Percentiles rank a stretch among this genome's conserved stretches.
These are phyloP conservation scores for Phlebopus sp. DNA, from an alignment of 1,284 basidiomycete genomes.

Conservation along the genomic window DNA sequence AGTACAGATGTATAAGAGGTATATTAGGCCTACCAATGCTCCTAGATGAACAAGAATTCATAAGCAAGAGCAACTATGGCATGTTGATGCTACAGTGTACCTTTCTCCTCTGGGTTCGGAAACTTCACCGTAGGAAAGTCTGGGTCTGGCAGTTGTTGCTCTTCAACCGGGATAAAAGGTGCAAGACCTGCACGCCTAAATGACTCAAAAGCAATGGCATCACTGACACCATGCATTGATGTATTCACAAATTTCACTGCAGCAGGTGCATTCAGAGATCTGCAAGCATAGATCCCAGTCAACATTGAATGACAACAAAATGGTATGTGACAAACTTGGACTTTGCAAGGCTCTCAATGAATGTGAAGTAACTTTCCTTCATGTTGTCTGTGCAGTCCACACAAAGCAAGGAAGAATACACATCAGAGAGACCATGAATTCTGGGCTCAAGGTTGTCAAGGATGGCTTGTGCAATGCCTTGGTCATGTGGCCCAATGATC, in stretches of 20 bases:
- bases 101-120: conserved; percentile 88
- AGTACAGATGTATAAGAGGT: not conserved
- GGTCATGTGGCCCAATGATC: conserved; percentile 82
- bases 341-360: conserved; percentile 41
- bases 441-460: conserved; percentile 55
- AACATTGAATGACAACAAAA: not conserved
- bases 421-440: conserved; percentile 41
- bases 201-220: conserved; percentile 55
- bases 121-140: conserved; percentile 81
- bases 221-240: conserved; percentile 84
- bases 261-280: conserved; percentile 7
- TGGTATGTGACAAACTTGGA: conserved; percentile 37
- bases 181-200: conserved; percentile 59
- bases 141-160: conserved; percentile 72
- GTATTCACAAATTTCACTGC: conserved; percentile 70
- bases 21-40: conserved; percentile 45
- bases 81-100: conserved; percentile 33
- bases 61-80: conserved; percentile 7
- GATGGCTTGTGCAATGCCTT: conserved; percentile 68
- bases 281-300: conserved; percentile 4
- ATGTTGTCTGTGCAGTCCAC: conserved; percentile 59
- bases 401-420: conserved; percentile 40
- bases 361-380: conserved; percentile 55
- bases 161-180: conserved; percentile 55
- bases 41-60: conserved; percentile 34